phyloP scores from a whole-genome alignment of 768 basidiomycete genomes.

The Suillus luteus region DNA sequence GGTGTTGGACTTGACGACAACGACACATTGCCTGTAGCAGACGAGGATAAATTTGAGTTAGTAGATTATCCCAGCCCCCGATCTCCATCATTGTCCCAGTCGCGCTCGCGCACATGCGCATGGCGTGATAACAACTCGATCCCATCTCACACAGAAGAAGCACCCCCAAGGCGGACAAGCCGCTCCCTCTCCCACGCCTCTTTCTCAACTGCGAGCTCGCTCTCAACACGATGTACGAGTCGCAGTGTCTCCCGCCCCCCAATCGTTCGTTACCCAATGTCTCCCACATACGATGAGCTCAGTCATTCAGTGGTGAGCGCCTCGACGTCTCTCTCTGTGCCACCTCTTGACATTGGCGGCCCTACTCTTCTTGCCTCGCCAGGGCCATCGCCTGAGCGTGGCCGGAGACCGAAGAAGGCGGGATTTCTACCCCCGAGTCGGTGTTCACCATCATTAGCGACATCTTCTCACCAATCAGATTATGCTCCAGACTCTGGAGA shows the following conservation, averaged over 20 bases:
- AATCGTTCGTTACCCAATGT: constrained; percentile 26
- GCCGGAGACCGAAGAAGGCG: constrained; percentile 28
- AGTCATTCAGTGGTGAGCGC: constrained; percentile 23
- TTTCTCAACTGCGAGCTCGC: constrained; percentile 40
- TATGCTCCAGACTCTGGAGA: constrained; percentile 24
- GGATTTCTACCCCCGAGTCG: constrained; percentile 17
- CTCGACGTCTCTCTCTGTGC: constrained; percentile 22
- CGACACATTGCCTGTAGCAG: constrained; percentile 28
- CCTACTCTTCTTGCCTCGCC: constrained; percentile 23
- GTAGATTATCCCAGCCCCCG: constrained; percentile 22
- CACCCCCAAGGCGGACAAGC: constrained; percentile 39
- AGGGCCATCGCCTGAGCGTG: constrained; percentile 28
- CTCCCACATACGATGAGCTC: constrained; percentile 29
- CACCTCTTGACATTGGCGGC: constrained; percentile 32
- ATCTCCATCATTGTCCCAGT: constrained; percentile 20
- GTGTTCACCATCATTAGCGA: constrained; percentile 24
- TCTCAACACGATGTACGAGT: constrained; percentile 40
- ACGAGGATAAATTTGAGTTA: constrained; percentile 32
- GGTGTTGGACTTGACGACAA: constrained; percentile 57
- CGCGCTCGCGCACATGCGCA: constrained; percentile 36
- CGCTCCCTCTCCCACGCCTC: constrained; percentile 56
- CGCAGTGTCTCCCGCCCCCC: constrained; percentile 45
- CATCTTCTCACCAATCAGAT: constrained; percentile 30
- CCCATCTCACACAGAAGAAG: constrained; percentile 32
- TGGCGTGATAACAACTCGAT: constrained; percentile 21